These are phyloP conservation scores for Leishmania braziliensis DNA, from an alignment of 208 protist genomes.

Conservation along the genomic window DNA sequence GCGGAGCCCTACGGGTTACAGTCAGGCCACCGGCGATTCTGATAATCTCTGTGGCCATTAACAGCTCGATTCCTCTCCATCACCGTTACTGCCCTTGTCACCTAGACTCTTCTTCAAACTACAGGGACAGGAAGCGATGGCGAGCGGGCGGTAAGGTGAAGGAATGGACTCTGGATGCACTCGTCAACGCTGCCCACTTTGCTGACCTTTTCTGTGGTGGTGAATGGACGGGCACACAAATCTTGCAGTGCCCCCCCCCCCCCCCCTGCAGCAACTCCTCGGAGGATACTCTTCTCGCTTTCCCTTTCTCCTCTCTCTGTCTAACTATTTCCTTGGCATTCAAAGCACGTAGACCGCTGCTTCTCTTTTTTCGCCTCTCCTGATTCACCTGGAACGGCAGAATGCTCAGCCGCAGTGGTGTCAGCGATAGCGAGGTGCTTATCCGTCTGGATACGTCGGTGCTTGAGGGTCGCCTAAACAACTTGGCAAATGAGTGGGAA, in stretches of 20 bases:
- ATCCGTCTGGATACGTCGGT: constrained; percentile 28
- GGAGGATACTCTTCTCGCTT: neutral
- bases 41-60: no score
- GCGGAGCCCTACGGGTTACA: neutral
- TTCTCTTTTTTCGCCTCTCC: neutral
- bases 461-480: constrained; percentile 49
- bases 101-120: neutral
- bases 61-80: neutral
- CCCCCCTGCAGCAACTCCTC: neutral
- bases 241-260: no score
- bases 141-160: neutral
- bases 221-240: neutral
- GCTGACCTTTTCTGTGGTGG: no score
- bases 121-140: neutral
- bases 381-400: neutral
- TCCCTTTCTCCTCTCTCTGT: neutral
- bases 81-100: neutral
- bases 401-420: neutral
- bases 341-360: neutral
- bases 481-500: constrained; percentile 33
- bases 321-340: neutral
- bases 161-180: neutral
- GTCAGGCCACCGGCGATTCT: neutral
- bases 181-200: neutral
- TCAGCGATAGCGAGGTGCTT: constrained; percentile 1